These are phyloP conservation scores for Papiliotrema fonsecae DNA, from an alignment of 1,284 basidiomycete genomes.

Conservation along the genomic window DNA sequence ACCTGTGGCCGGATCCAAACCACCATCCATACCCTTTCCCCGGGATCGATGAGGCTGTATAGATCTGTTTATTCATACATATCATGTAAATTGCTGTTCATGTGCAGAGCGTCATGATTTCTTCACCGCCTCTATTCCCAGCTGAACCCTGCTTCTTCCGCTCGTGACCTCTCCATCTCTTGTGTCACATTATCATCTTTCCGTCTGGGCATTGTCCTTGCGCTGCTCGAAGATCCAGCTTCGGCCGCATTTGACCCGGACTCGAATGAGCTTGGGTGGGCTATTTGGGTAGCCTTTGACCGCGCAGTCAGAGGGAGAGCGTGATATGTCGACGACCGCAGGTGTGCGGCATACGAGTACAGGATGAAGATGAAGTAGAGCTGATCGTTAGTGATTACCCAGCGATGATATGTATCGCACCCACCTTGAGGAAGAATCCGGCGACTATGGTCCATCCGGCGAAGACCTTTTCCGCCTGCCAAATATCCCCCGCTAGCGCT, in stretches of 20 bases:
- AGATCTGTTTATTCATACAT: too few relatives aligned
- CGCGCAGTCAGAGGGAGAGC: constrained; percentile 60
- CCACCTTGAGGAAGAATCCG: constrained; percentile 86
- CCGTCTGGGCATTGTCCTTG: neutral
- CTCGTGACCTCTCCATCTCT: constrained; percentile 5
- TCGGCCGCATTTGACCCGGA: too few relatives aligned
- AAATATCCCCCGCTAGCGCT: constrained; percentile 70
- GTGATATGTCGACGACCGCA: constrained; percentile 86
- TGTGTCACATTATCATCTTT: neutral
- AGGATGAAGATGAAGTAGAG: constrained; percentile 86
- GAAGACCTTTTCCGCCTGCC: constrained; percentile 85
- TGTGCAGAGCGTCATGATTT: too few relatives aligned
- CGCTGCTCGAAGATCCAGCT: neutral
- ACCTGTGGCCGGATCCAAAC: too few relatives aligned
- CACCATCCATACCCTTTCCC: too few relatives aligned
- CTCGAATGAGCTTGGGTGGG: too few relatives aligned
- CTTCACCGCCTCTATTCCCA: constrained; percentile 5
- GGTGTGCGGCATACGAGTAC: constrained; percentile 90
- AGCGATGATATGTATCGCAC: constrained; percentile 21
- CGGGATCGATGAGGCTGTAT: too few relatives aligned
- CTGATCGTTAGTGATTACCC: constrained; percentile 49
- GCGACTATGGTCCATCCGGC: constrained; percentile 64
- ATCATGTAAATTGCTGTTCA: too few relatives aligned
- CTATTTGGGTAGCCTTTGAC: constrained; percentile 22
- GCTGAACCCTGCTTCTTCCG: constrained; percentile 3